Conservation (phyloP, 805 yeast genomes). For the Cyberlindnera mississippiensis region DNA sequence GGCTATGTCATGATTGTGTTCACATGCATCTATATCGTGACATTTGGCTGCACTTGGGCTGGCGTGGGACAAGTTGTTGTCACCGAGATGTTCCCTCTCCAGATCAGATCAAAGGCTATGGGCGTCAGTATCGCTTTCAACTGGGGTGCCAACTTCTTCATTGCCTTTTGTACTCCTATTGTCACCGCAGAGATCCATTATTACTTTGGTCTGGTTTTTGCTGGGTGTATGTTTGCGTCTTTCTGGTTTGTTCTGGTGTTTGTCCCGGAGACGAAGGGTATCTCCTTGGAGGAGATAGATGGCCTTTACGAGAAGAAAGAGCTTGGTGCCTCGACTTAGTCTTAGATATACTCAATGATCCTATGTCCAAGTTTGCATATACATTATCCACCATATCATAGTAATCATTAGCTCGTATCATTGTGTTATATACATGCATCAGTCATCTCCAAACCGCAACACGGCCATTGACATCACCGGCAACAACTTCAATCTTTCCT, state of each 20-base stretch:
- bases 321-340: not conserved
- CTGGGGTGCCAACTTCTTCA: conserved; percentile 47
- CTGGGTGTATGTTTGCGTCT: conserved; percentile 42
- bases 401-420: no score
- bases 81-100: conserved; percentile 48
- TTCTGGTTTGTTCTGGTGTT: conserved; percentile 48
- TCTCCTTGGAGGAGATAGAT: conserved; percentile 76
- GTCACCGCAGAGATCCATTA: conserved; percentile 54
- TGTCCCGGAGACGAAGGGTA: conserved; percentile 76
- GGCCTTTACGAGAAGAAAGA: conserved; percentile 41
- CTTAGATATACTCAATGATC: no score
- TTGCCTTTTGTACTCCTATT: conserved; percentile 60
- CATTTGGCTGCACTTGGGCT: conserved; percentile 57
- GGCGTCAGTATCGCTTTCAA: conserved; percentile 56
- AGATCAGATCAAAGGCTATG: conserved; percentile 54
- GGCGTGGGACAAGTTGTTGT: conserved; percentile 45
- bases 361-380: no score
- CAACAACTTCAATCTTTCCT: conserved; percentile 41
- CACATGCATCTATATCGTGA: conserved; percentile 47
- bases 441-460: conserved; percentile 44
- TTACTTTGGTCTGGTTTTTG: conserved; percentile 53
- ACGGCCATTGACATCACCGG: conserved; percentile 53
- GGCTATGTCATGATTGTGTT: conserved; percentile 52
- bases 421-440: no score
- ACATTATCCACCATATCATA: no score